Base-by-base conservation (phyloP, 1,284 basidiomycete genomes). In the Ustilago esculenta region DNA sequence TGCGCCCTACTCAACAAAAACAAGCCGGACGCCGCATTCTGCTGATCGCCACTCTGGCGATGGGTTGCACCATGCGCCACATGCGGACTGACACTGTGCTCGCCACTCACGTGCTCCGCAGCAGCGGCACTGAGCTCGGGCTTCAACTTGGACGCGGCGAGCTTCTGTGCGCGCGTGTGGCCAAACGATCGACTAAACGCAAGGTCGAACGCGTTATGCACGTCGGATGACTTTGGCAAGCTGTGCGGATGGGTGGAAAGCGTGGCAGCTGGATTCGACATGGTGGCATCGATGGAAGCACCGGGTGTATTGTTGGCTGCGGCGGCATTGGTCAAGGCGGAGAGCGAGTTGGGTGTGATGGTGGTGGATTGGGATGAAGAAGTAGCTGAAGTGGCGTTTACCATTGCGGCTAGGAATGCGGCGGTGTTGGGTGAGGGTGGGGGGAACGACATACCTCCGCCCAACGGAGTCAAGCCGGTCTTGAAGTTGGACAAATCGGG, bases 1-100 rank as follows among this genome's bases (percentile, higher is more conserved):
- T 95, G 93, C 20, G 93, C 93, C 82, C 96, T 92, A 7, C 89
- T 91, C 54, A 97, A 88, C 44, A 97, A 85, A 85, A 94, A 97
- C 39, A 97, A 87, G 17, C 94, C 94, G 1, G 73, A 71, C 5
- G 72, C 79, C 14, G 70, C 68, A 47, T 72, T 67, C 45, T 71
- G 73, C 55, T 69, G 71, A 34, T 72, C 68, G 45, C 56, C 56
- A n/a, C 37, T 40, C 4, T 32, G 45, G 12, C 30, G 48, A 8
- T 41, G 46, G 33, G 72, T 34, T 1, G 51, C 57, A 50, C 59
- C 68, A 12, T 55, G 49, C 42, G 73, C 40, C 66, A 72, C 70
- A 39, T 72, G 56, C 5, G 73, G 71, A 17, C 65, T 72, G 47
- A 73, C 41, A 48, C 53, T 67, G 30, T 52, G 50, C 25, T 55